Conservation (phyloP, 139 green algal species). For the Monoraphidium neglectum region DNA sequence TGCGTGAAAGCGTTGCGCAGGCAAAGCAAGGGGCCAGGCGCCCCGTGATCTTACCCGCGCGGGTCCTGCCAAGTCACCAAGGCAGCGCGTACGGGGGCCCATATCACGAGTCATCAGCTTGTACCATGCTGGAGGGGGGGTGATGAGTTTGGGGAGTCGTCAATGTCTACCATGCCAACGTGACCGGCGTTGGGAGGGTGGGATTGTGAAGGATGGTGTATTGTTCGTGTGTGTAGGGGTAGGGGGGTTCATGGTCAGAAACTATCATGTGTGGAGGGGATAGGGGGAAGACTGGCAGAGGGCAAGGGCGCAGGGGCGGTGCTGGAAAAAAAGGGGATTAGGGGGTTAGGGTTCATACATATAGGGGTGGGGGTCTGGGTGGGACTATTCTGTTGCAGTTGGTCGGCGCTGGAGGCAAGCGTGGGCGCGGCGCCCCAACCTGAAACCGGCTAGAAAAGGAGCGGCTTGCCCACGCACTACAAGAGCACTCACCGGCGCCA, state of each 20-base stretch:
- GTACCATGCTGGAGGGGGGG: constrained; percentile 17
- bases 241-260: background rate
- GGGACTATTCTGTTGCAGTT: no score
- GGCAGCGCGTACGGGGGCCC: constrained; percentile 25
- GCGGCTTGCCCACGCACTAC: background rate
- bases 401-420: no score
- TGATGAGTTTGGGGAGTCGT: background rate
- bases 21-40: no score
- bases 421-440: no score
- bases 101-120: constrained; percentile 32
- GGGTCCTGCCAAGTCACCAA: background rate
- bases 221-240: background rate
- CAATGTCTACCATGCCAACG: background rate
- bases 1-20: no score
- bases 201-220: background rate
- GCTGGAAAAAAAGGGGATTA: background rate
- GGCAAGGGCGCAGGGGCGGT: no score
- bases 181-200: background rate
- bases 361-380: no score
- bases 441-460: background rate
- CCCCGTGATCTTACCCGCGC: no score
- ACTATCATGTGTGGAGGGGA: no score
- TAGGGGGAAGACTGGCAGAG: no score
- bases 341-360: no score
- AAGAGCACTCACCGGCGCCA: background rate